A percentile compares a stretch with the other conserved stretches of the same genome.
Evolutionary conservation across 768 basidiomycete species (phyloP).

Genomic region (Leccinum obscurum): DNA sequence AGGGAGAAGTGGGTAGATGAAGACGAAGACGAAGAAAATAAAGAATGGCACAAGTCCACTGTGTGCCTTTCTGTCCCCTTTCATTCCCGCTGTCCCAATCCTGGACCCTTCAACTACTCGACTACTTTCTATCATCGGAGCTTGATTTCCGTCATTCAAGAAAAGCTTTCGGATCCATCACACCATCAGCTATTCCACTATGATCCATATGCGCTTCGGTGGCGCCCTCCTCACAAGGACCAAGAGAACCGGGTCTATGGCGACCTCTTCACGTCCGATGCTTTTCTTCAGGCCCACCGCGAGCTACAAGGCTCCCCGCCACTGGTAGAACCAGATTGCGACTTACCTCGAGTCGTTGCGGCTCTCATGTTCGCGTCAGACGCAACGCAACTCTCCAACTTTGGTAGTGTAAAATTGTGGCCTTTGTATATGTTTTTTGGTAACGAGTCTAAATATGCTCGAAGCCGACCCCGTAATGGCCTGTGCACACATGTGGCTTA

Average conservation of each 20-base stretch:
- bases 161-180: not conserved
- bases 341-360: not conserved
- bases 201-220: not conserved
- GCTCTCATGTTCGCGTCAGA: not conserved
- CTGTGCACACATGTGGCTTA: not conserved
- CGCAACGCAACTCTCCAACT: not conserved
- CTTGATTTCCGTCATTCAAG: not conserved
- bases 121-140: not conserved
- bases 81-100: not conserved
- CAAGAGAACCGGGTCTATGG: not conserved
- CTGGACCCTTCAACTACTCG: not conserved
- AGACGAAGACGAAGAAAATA: not conserved
- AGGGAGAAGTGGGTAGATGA: not conserved
- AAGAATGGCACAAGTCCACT: not conserved
- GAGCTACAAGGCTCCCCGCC: not conserved
- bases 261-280: not conserved
- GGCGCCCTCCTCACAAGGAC: not conserved
- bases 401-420: not conserved
- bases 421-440: not conserved
- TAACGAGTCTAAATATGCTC: not conserved
- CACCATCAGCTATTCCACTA: not conserved
- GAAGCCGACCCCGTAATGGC: not conserved
- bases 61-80: not conserved
- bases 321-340: not conserved
- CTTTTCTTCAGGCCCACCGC: not conserved